These are phyloP conservation scores for Sporothrix phasma DNA, from an alignment of 2,329 filamentous ascomycete genomes.

Conservation along the genomic window DNA sequence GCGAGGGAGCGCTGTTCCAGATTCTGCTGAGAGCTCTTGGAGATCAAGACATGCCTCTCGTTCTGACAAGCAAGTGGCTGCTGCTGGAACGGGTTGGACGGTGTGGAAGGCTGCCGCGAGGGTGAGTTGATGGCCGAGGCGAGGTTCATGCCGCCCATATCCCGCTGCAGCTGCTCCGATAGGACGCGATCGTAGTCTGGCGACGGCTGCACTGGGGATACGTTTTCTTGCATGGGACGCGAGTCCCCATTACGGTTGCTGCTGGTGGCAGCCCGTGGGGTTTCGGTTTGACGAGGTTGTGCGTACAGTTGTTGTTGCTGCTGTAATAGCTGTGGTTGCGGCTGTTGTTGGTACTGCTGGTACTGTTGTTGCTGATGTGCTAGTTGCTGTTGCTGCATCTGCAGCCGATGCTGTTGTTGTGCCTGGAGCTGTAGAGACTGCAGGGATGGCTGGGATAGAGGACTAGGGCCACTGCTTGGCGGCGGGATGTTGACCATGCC, in stretches of 20 bases:
- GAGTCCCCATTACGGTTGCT: conserved; percentile 23
- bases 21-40: conserved; percentile 28
- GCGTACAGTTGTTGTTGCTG: conserved; percentile 19
- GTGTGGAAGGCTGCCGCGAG: not conserved
- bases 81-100: conserved; percentile 12
- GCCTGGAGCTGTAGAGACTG: conserved; percentile 22
- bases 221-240: conserved; percentile 36
- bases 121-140: conserved; percentile 25
- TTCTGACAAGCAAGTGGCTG: conserved; percentile 4
- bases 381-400: not conserved
- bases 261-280: conserved; percentile 14
- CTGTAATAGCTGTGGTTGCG: conserved; percentile 10
- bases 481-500: conserved; percentile 15
- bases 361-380: not conserved
- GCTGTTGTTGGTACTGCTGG: conserved; percentile 13
- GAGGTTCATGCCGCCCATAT: conserved; percentile 49
- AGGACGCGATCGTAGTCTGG: conserved; percentile 51
- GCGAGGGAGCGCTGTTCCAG: conserved; percentile 24
- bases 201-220: conserved; percentile 37
- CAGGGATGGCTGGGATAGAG: conserved; percentile 40
- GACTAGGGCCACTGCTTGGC: conserved; percentile 11
- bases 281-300: conserved; percentile 17
- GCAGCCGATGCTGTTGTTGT: conserved; percentile 13
- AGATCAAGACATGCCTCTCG: conserved; percentile 23
- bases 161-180: conserved; percentile 53